Evolutionary conservation across 2,329 filamentous ascomycete genomes (phyloP), one percentile per base, ranked within the genome.

Genomic region (Neonectria punicea): DNA sequence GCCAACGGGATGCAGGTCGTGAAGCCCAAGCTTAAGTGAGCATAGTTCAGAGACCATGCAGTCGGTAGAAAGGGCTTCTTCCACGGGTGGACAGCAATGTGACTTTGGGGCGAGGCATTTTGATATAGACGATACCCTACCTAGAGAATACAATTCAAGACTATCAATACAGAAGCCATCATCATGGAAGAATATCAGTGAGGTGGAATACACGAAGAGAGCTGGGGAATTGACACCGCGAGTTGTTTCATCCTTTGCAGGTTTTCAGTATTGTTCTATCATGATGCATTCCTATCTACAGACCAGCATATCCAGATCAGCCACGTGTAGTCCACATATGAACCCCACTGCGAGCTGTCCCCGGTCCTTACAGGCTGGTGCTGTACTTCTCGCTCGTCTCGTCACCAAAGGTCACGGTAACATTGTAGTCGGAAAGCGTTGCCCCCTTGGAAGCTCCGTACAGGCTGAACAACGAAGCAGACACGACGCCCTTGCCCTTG

Each of bases 1-100:
- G 92, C 84, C 20, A 82, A 80, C 66, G 85, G 82, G 4, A 77
- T 86, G 69, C 79, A 77, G 71, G 77, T 83, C 11, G 63, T 72
- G 56, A 74, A 70, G 60, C 78, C 77, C 44, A 78, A 74, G 71
- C 71, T 57, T 13, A 75, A 68, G 66, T 71, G 61, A 74, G 47
- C 62, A 63, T 44, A 58, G 55, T 34, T 20, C 28, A 46, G 10
- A 55, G 56, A 32, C 14, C 57, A 67, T 59, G 61, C 53, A 43
- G 41, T 39, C 4, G 28, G 5, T 22, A 18, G 8, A 30, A 34
- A 39, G 20, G 30, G 43, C 14, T 13, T 50, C 5, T 25, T 41
- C 14, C 3, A 39, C 11, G 36, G 47, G 56, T 49, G 34, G 46
- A 49, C 53, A 36, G 61, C 49, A 8, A 59, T 61, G 64, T 11